Base-by-base conservation (phyloP, 192 early-diverging fungal genomes). In the Rhizophagus prolifer region DNA sequence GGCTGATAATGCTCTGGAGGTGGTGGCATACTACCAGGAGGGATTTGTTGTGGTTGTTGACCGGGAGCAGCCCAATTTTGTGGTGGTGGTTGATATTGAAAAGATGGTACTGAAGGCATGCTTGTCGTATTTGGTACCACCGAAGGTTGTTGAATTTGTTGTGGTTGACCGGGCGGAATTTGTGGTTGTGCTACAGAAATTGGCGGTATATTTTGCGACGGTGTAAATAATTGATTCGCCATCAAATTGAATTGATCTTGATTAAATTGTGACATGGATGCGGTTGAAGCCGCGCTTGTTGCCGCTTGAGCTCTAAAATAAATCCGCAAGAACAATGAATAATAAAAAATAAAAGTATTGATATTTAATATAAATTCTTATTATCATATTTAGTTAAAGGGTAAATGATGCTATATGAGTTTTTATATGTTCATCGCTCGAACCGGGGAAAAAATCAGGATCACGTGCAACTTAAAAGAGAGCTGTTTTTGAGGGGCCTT, bases 241-340 rank as follows among this genome's bases (percentile, higher is more conserved):
- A 59, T 58, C 26, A 34, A 12, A 28, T 26, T 23, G 26, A 34
- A 34, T 61, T 73, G 71, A 58, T 73, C 71, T 16, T 26, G 71
- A 73, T 73, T 47, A 59, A 73, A 59, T 73, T 73, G 71, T 36
- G 25, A 31, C 7, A 21, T 67, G 9, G 70, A 8, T 41, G n/a
- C n/a, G 8, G 46, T 31, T 26, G 46, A 26, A 21, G 71, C 58
- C 30, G 71, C 12, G 21, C 54, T 36, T 73, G 71, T 34, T 21
- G 71, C 31, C 71, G 25, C 10, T 59, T 59, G 46, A 59, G 26
- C 26, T 36, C 47, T 73, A 73, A 47, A 30, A 72, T 30, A 44
- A 70, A 50, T 25, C 2, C 34, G 66, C 12, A 44, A 36, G 10
- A 21, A 36, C 12, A 44, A 14, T 28, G 10, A 54, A 65, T 8